Evolutionary conservation across 192 early-diverging fungal species (phyloP).

Genomic region (Coemansia sp.): DNA sequence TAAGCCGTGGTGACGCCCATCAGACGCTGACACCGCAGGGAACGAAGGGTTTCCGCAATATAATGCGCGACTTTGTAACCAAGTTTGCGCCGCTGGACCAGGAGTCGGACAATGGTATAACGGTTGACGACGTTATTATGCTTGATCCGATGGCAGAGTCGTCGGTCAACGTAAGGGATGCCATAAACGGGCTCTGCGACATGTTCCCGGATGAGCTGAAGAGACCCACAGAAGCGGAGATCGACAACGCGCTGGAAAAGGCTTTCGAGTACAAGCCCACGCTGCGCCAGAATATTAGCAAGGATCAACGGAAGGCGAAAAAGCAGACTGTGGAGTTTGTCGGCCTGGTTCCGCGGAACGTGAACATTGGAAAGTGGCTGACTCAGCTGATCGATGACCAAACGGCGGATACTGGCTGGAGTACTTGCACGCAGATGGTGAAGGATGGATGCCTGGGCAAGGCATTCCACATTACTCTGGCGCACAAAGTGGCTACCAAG

Average conservation of each 20-base stretch:
- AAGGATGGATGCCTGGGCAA: background rate
- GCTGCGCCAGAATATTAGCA: conserved; percentile 33
- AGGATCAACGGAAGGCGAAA: conserved; percentile 4
- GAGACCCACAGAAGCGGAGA: conserved; percentile 48
- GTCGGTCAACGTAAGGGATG: conserved; percentile 46
- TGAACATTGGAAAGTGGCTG: conserved; percentile 25
- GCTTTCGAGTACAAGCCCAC: conserved; percentile 51
- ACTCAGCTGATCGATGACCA: conserved; percentile 12
- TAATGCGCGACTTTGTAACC: conserved; percentile 61
- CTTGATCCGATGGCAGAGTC: conserved; percentile 58
- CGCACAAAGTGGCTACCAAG: conserved; percentile 39
- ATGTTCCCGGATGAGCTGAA: conserved; percentile 40
- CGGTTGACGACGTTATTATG: conserved; percentile 61
- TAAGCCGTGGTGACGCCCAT: conserved; percentile 73
- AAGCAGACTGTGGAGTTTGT: conserved; percentile 15
- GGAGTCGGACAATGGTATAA: conserved; percentile 49
- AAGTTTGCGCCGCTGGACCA: conserved; percentile 59
- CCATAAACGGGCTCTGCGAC: conserved; percentile 51
- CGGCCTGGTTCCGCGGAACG: conserved; percentile 26
- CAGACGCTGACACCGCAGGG: conserved; percentile 73
- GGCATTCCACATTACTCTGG: conserved; percentile 57
- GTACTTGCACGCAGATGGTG: conserved; percentile 20
- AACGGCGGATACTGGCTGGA: conserved; percentile 15
- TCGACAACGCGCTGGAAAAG: conserved; percentile 56
- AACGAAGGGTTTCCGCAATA: conserved; percentile 56